Evolutionary conservation across 192 early-diverging fungal genomes (phyloP).

Genomic region (Umbelopsis vinacea): DNA sequence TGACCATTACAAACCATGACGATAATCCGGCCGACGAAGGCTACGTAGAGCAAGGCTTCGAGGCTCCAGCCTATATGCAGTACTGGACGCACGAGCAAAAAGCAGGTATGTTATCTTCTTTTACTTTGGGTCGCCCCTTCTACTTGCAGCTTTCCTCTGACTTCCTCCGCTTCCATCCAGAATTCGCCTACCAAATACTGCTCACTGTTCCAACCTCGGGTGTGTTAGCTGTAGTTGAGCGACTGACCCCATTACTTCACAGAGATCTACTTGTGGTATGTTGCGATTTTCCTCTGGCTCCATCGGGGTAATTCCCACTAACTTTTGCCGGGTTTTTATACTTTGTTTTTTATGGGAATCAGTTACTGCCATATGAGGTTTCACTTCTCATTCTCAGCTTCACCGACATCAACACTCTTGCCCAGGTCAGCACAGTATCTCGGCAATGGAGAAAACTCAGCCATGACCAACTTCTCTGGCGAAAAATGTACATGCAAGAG

Average conservation of each 20-base stretch:
- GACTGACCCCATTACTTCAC: constrained; percentile 55
- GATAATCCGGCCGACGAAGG: constrained; percentile 34
- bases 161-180: constrained; percentile 26
- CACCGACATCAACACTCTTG: constrained; percentile 52
- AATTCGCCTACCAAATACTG: constrained; percentile 62
- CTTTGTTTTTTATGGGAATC: constrained; percentile 6
- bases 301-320: neutral
- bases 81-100: constrained; percentile 53
- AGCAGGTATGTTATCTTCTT: constrained; percentile 42
- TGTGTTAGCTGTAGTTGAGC: constrained; percentile 46
- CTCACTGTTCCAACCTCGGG: constrained; percentile 52
- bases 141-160: too few relatives aligned
- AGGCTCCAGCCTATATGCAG: constrained; percentile 44
- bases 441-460: constrained; percentile 61
- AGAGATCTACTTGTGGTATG: constrained; percentile 59
- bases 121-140: neutral
- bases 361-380: constrained; percentile 58
- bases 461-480: constrained; percentile 67
- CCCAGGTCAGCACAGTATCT: constrained; percentile 54
- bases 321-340: too few relatives aligned
- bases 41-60: constrained; percentile 44
- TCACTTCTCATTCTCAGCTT: constrained; percentile 58
- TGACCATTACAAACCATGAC: neutral
- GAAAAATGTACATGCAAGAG: constrained; percentile 42
- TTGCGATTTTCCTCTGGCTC: neutral